Evolutionary conservation across 768 basidiomycete genomes (phyloP).

Genomic region (Leccinum obscurum): DNA sequence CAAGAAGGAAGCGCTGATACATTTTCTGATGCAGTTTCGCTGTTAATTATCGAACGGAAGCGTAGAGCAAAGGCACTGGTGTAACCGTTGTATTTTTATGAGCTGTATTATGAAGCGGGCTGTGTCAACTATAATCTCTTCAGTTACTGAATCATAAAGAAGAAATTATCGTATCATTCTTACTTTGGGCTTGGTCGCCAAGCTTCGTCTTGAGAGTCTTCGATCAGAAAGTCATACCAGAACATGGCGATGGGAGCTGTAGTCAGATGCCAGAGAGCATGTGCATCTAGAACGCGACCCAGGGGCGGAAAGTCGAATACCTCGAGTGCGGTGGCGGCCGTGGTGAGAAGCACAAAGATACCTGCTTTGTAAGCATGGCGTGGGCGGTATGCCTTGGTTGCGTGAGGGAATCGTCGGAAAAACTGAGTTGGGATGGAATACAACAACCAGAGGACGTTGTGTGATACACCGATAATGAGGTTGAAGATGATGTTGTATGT

Average conservation of each 20-base stretch:
- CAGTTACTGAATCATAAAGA: slow-evolving; percentile 9
- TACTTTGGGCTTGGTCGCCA: slow-evolving; percentile 53
- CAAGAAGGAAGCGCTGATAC: not conserved
- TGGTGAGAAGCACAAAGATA: slow-evolving; percentile 67
- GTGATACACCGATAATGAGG: slow-evolving; percentile 67
- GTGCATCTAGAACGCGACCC: slow-evolving; percentile 79
- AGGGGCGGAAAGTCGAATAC: slow-evolving; percentile 89
- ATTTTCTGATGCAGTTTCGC: slow-evolving; percentile 28
- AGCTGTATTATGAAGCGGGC: not conserved
- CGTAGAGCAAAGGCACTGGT: slow-evolving; percentile 19
- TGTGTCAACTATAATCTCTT: slow-evolving; percentile 17
- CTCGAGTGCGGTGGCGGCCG: slow-evolving; percentile 75
- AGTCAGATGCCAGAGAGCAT: slow-evolving; percentile 88
- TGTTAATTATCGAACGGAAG: slow-evolving; percentile 33
- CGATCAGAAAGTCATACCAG: slow-evolving; percentile 86
- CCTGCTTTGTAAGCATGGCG: slow-evolving; percentile 52
- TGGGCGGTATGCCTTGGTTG: slow-evolving; percentile 59
- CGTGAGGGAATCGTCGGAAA: slow-evolving; percentile 54
- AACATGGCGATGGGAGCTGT: slow-evolving; percentile 74
- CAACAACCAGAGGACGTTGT: slow-evolving; percentile 80
- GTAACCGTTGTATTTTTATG: slow-evolving; percentile 3
- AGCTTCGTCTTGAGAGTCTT: slow-evolving; percentile 68
- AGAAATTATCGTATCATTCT: slow-evolving; percentile 7
- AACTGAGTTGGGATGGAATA: slow-evolving; percentile 59
- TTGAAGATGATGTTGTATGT: slow-evolving; percentile 91